Conservation (phyloP, 2,329 filamentous ascomycete genomes). For the Pseudogymnoascus sp. region DNA sequence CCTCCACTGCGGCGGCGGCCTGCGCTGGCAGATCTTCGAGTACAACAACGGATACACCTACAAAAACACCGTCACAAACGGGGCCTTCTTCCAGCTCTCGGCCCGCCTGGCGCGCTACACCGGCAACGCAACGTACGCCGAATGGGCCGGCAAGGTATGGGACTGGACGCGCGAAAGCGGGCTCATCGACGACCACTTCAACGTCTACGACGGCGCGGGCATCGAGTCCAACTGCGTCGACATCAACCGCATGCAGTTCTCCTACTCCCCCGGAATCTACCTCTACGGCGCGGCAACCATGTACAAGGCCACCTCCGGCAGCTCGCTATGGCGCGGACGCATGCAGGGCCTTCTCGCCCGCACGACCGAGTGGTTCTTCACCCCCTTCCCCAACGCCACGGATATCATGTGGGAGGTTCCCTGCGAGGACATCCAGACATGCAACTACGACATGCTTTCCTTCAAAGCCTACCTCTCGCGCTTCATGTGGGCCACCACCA, state of each 20-base stretch:
- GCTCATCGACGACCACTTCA: conserved; percentile 46
- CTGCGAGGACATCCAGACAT: conserved; percentile 51
- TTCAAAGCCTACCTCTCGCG: conserved; percentile 61
- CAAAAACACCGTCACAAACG: conserved; percentile 76
- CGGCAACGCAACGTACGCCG: conserved; percentile 53
- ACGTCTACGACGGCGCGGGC: conserved; percentile 56
- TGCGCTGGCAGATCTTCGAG: conserved; percentile 74
- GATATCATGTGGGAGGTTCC: conserved; percentile 57
- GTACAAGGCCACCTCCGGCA: conserved; percentile 48
- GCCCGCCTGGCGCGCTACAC: conserved; percentile 65
- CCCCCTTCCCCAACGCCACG: conserved; percentile 41
- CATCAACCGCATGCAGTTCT: conserved; percentile 49
- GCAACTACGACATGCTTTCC: conserved; percentile 55
- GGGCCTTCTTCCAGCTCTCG: conserved; percentile 72
- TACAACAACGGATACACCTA: conserved; percentile 72
- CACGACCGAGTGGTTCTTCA: conserved; percentile 42
- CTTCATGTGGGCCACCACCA: conserved; percentile 51
- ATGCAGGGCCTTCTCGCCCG: conserved; percentile 44
- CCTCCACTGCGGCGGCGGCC: conserved; percentile 57
- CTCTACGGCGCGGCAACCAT: conserved; percentile 56
- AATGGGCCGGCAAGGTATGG: conserved; percentile 60
- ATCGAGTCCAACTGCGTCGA: conserved; percentile 41
- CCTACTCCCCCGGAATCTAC: conserved; percentile 57
- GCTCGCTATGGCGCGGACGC: conserved; percentile 45
- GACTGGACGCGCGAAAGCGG: conserved; percentile 53